These are phyloP conservation scores for Hordeum pubiflorum DNA, from an alignment of 202 grass and related monocot species.

Conservation along the genomic window DNA sequence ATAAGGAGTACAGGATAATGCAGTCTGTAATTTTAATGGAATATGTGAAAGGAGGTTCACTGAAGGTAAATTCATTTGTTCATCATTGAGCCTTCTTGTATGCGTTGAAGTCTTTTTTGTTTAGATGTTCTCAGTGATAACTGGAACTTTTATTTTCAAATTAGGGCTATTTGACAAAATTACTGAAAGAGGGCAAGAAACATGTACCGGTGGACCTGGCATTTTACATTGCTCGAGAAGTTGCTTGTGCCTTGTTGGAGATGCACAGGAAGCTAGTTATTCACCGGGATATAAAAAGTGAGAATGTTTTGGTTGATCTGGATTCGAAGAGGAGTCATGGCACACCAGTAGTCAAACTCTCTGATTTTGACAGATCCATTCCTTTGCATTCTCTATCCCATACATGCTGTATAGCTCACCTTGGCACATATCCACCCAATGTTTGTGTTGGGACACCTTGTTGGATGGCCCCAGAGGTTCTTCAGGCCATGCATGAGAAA, in stretches of 20 bases:
- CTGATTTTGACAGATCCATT: slow-evolving; percentile 85
- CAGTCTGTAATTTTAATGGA: slow-evolving; percentile 87
- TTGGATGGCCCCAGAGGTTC: slow-evolving; percentile 94
- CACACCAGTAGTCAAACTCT: slow-evolving; percentile 65
- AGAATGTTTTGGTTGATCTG: slow-evolving; percentile 84
- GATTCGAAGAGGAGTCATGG: slow-evolving; percentile 36
- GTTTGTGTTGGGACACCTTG: slow-evolving; percentile 86
- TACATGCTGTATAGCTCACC: slow-evolving; percentile 92
- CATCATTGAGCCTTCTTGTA: background rate
- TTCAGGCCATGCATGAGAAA: slow-evolving; percentile 66
- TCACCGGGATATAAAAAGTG: slow-evolving; percentile 96
- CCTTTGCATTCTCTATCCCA: slow-evolving; percentile 64
- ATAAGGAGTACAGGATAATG: slow-evolving; percentile 70
- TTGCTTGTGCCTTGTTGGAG: slow-evolving; percentile 63
- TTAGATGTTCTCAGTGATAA: background rate
- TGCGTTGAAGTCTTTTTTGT: background rate
- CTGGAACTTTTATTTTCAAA: slow-evolving; percentile 3
- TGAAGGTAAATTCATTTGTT: slow-evolving; percentile 58
- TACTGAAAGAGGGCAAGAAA: slow-evolving; percentile 71
- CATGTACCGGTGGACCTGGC: slow-evolving; percentile 57
- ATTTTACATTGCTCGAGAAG: slow-evolving; percentile 70
- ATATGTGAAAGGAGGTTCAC: slow-evolving; percentile 84
- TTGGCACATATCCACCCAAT: slow-evolving; percentile 70
- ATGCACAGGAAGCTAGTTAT: slow-evolving; percentile 88
- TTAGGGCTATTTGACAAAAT: slow-evolving; percentile 69